Evolutionary conservation across 2,329 filamentous ascomycete species (phyloP).

Genomic region (Microdochium bolleyi): DNA sequence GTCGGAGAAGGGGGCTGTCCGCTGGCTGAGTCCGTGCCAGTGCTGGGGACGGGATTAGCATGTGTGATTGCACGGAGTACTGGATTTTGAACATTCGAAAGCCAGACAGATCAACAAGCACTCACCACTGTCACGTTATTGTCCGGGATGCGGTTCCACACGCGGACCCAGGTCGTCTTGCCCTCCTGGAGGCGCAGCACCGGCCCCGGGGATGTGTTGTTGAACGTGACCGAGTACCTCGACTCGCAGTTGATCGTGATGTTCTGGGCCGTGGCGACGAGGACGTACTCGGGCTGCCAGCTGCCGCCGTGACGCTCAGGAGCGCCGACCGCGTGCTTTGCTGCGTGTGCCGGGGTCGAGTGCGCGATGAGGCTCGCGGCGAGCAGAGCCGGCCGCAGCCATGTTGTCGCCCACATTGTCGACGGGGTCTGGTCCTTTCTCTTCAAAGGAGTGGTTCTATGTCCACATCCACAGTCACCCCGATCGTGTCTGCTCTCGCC

Average conservation of each 20-base stretch:
- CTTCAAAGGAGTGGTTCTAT: too few species aligned
- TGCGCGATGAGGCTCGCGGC: background rate
- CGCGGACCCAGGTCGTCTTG: constrained; percentile 45
- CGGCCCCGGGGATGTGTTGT: constrained; percentile 45
- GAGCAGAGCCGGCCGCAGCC: background rate
- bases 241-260: constrained; percentile 36
- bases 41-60: constrained; percentile 32
- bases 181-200: constrained; percentile 36
- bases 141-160: constrained; percentile 46
- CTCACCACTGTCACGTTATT: constrained; percentile 46
- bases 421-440: too few species aligned
- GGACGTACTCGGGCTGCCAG: constrained; percentile 21
- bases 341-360: background rate
- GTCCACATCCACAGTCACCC: too few species aligned
- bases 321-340: background rate
- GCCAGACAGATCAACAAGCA: constrained; percentile 1
- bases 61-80: too few species aligned
- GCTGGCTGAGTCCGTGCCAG: constrained; percentile 58
- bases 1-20: constrained; percentile 55
- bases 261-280: constrained; percentile 21
- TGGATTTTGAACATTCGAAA: too few species aligned
- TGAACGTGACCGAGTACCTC: constrained; percentile 39
- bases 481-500: too few species aligned
- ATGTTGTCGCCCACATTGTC: background rate
- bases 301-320: background rate